Percentiles rank a stretch among this genome's conserved stretches.
These are phyloP conservation scores for Diophrys sp. DNA, from an alignment of 73 alveolate genomes.

Conservation along the genomic window DNA sequence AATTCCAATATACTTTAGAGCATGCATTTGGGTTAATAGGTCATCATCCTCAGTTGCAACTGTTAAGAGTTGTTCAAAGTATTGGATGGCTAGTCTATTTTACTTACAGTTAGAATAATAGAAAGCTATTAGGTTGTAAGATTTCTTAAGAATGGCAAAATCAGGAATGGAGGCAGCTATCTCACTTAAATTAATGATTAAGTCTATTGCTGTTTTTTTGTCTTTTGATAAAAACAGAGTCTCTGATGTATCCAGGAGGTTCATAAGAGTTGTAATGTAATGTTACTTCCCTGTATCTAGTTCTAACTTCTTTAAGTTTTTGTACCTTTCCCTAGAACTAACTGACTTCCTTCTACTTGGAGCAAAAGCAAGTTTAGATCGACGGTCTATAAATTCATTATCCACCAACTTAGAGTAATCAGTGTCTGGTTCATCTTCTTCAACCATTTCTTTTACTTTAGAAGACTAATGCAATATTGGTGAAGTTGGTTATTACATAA, in stretches of 20 bases:
- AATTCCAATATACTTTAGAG: conserved; percentile 11
- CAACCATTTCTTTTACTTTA: too few relatives aligned
- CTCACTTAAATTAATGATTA: neutral
- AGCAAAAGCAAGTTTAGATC: neutral
- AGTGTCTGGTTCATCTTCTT: neutral
- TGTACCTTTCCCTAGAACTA: neutral
- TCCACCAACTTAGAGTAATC: neutral
- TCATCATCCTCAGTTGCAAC: neutral
- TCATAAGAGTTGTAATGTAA: neutral
- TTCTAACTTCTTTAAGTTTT: neutral
- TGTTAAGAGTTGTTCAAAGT: neutral
- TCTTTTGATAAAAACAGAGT: neutral
- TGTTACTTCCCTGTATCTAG: neutral
- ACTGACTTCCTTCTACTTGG: neutral
- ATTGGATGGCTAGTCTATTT: neutral
- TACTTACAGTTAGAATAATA: neutral
- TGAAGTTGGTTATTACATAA: too few relatives aligned
- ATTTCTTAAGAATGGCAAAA: neutral
- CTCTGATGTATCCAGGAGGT: conserved; percentile 6
- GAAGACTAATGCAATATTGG: too few relatives aligned
- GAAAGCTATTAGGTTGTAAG: conserved; percentile 6
- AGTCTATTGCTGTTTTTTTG: neutral
- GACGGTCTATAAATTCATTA: neutral
- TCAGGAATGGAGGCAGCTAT: neutral
- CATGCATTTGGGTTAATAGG: conserved; percentile 9